Evolutionary conservation across 768 basidiomycete species (phyloP).

Genomic region (Russula dissimulans): DNA sequence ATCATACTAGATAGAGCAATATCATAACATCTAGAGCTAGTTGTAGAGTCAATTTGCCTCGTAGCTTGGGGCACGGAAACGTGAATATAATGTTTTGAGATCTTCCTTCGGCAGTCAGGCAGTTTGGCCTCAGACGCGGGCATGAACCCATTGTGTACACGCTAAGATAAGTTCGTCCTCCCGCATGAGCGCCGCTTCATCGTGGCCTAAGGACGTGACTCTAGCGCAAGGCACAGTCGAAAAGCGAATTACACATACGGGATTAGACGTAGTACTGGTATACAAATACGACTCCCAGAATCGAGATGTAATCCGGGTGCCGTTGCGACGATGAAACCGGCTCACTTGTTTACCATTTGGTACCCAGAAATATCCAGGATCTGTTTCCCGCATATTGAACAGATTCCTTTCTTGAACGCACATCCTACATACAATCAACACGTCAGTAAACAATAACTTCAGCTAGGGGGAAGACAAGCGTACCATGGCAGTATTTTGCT

Average conservation of each 20-base stretch:
- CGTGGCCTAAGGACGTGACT: neutral
- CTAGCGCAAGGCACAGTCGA: neutral
- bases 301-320: neutral
- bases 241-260: neutral
- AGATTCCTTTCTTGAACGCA: slow-evolving; percentile 80
- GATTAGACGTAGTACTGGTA: neutral
- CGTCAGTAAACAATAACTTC: neutral
- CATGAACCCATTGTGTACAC: neutral
- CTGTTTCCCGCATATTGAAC: slow-evolving; percentile 81
- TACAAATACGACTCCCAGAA: neutral
- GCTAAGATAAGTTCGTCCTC: neutral
- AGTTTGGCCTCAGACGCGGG: neutral
- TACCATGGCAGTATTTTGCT: slow-evolving; percentile 86
- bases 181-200: neutral
- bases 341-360: slow-evolving; percentile 76
- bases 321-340: slow-evolving; percentile 9
- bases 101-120: neutral
- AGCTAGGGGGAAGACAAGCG: slow-evolving; percentile 20
- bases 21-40: neutral
- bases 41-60: neutral
- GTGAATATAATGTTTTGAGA: neutral
- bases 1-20: neutral
- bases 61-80: neutral
- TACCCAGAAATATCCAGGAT: slow-evolving; percentile 80
- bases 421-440: slow-evolving; percentile 43